Percentiles rank a stretch among this genome's conserved stretches.
phyloP scores from a whole-genome alignment of 495 filamentous ascomycete species.

The Aspergillus cavernicola region DNA sequence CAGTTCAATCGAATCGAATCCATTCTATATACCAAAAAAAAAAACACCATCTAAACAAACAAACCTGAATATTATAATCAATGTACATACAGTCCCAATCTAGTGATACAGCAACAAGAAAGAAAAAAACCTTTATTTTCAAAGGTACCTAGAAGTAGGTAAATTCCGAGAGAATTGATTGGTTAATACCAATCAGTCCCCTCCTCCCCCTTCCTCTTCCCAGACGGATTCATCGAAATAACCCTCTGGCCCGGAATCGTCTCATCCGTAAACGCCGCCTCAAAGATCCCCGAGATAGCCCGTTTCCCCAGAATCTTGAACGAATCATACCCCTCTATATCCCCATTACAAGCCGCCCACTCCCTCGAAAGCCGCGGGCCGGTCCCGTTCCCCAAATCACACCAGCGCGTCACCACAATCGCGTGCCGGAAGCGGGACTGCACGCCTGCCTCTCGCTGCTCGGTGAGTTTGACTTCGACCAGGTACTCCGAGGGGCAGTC shows the following conservation, averaged over 20 bases:
- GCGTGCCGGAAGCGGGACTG: conserved; percentile 48
- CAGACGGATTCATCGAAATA: conserved; percentile 51
- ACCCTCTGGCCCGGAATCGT: conserved; percentile 54
- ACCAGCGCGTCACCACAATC: conserved; percentile 58
- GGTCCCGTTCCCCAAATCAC: conserved; percentile 53
- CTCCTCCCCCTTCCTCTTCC: conserved; percentile 42
- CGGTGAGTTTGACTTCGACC: conserved; percentile 51
- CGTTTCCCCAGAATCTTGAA: conserved; percentile 48
- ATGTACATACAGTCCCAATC: neutral
- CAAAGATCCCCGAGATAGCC: conserved; percentile 55
- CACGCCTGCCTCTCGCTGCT: conserved; percentile 34
- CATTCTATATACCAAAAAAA: neutral
- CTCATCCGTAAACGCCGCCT: conserved; percentile 48
- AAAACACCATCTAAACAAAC: too few species aligned
- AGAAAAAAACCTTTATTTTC: too few species aligned
- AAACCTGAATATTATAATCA: too few species aligned
- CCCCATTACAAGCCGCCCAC: conserved; percentile 50
- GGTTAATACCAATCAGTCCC: conserved; percentile 50
- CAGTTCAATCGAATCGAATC: neutral
- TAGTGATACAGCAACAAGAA: neutral
- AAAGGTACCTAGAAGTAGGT: neutral
- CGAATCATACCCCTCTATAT: conserved; percentile 44
- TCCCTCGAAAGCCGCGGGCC: conserved; percentile 35
- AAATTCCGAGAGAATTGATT: neutral
- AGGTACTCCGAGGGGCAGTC: conserved; percentile 60